A percentile compares a stretch with the other conserved stretches of the same genome.
These are phyloP conservation scores for Lachnellula occidentalis DNA, from an alignment of 2,329 filamentous ascomycete genomes.

Conservation along the genomic window DNA sequence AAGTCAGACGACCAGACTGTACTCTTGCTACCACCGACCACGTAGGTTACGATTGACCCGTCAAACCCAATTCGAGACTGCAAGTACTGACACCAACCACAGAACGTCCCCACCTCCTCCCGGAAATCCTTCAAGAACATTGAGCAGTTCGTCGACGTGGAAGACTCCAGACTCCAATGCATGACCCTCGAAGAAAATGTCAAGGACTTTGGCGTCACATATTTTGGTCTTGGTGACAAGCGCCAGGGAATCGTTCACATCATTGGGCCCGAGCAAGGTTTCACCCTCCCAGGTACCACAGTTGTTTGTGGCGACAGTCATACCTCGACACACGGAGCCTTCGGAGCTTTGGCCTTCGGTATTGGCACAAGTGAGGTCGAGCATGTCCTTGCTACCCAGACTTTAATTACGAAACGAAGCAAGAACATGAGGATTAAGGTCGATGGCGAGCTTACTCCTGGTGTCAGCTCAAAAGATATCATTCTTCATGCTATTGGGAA, in stretches of 20 bases:
- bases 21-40: slow-evolving; percentile 96
- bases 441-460: slow-evolving; percentile 81
- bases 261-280: slow-evolving; percentile 96
- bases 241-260: slow-evolving; percentile 98
- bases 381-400: slow-evolving; percentile 95
- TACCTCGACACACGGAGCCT: slow-evolving; percentile 96
- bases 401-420: slow-evolving; percentile 86
- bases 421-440: slow-evolving; percentile 99
- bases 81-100: slow-evolving; percentile 3
- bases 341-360: slow-evolving; percentile 89
- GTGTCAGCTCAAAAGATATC: slow-evolving; percentile 94
- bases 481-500: slow-evolving; percentile 87
- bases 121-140: slow-evolving; percentile 93
- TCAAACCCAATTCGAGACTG: background rate
- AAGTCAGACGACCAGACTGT: slow-evolving; percentile 90
- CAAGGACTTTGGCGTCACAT: slow-evolving; percentile 91
- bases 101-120: slow-evolving; percentile 92
- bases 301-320: slow-evolving; percentile 98
- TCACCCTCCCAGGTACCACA: slow-evolving; percentile 94
- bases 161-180: slow-evolving; percentile 89
- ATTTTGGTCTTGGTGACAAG: slow-evolving; percentile 94
- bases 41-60: slow-evolving; percentile 49
- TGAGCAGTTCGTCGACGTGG: slow-evolving; percentile 88
- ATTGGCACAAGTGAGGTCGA: slow-evolving; percentile 98
- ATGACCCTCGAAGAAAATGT: slow-evolving; percentile 96